These are phyloP conservation scores for Cinchona pubescens DNA, from an alignment of 257 asterid species.

Conservation along the genomic window DNA sequence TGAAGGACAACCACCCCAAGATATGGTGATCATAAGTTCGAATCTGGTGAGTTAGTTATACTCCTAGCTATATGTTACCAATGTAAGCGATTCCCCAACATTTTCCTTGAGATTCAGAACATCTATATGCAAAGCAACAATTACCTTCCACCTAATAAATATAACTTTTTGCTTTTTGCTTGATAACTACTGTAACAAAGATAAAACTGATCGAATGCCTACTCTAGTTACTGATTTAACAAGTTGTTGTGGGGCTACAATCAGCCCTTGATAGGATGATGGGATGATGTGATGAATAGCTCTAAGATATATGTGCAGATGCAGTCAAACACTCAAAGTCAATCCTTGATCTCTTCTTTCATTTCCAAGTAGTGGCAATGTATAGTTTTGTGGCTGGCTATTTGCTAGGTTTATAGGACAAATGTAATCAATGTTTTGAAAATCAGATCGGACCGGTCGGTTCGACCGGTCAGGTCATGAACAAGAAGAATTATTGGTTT, in stretches of 20 bases:
- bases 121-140: constrained; percentile 48
- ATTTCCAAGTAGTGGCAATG: neutral
- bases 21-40: constrained; percentile 16
- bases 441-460: too few relatives aligned
- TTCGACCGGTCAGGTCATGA: too few relatives aligned
- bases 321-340: neutral
- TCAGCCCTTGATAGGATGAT: neutral
- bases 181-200: neutral
- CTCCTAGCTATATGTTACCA: constrained; percentile 10
- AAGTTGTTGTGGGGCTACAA: neutral
- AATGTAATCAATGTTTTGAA: too few relatives aligned
- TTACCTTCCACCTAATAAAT: constrained; percentile 43
- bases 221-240: neutral
- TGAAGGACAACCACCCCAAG: constrained; percentile 38
- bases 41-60: constrained; percentile 20
- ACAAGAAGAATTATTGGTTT: too few relatives aligned
- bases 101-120: constrained; percentile 37
- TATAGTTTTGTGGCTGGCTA: too few relatives aligned
- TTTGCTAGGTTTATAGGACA: too few relatives aligned
- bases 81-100: constrained; percentile 8
- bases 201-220: neutral
- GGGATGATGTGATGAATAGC: neutral
- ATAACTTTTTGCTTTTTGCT: constrained; percentile 8
- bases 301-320: too few relatives aligned
- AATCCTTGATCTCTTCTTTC: neutral